Evolutionary conservation across 768 basidiomycete species (phyloP), one percentile per base, ranked within the genome.

Genomic region (Kwoniella sp.): DNA sequence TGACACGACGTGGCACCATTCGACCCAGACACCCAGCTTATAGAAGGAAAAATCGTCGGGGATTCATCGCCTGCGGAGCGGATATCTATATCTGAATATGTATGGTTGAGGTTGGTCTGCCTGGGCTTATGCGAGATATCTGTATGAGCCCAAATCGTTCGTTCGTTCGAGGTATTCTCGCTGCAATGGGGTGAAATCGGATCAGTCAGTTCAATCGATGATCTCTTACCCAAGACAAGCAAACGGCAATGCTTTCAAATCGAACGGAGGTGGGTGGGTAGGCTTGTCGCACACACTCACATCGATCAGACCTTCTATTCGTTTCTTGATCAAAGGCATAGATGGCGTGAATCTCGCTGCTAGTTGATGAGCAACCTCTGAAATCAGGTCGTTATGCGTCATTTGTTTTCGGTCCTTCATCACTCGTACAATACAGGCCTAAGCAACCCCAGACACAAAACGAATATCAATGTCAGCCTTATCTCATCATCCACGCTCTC

Each of bases 381-480:
- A 89, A 64, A 97, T 83, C 15, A 99, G 85, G 60, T 93, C 91
- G 63, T 87, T 91, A 73, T 97, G 92, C 6, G 84, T 81, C 87
- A 98, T 88, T 58, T 86, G 85, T 77, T 97, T 97, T 59, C 93
- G 83, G 76, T 92, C 88, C 81, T 98, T 98, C 95, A 99, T 98
- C 27, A 97, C 88, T 30, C 96, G 88, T 25, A 99, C 96, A 67
- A 98, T 89, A 74, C 92, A 97, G 1, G 96, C 96, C 94, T 99
- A 33, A 55, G n/a, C 26, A 21, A 3, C 40, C 8, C 8, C 7
- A 10, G 26, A n/a, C 33, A 33, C 5, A 5, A 33, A 13, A 33
- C 33, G 29, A 29, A 46, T 22, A n/a, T n/a, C n/a, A n/a, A n/a
- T n/a, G n/a, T n/a, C n/a, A n/a, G n/a, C n/a, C n/a, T n/a, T n/a